These are phyloP conservation scores for Pythium dissimile DNA, from an alignment of 352 stramenopile genomes.

Conservation along the genomic window DNA sequence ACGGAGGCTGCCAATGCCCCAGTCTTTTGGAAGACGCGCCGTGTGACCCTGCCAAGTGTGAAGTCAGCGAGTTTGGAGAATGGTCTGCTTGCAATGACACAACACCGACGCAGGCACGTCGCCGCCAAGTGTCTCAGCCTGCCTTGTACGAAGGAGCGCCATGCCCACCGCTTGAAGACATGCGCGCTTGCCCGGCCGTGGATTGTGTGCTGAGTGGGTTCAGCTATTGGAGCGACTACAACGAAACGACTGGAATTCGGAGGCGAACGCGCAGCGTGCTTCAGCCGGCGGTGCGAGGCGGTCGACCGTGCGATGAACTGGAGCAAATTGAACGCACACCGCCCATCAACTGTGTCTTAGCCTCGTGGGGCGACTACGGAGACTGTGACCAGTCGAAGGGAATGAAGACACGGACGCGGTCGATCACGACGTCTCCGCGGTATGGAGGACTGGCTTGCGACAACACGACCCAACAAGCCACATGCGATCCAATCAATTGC, in stretches of 20 bases:
- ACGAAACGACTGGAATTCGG: constrained; percentile 14
- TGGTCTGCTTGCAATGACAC: constrained; percentile 46
- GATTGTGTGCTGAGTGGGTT: constrained; percentile 24
- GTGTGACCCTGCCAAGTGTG: constrained; percentile 50
- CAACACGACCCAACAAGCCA: constrained; percentile 25
- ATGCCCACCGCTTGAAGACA: constrained; percentile 41
- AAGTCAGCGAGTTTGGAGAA: constrained; percentile 37
- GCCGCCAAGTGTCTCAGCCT: constrained; percentile 27
- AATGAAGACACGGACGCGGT: constrained; percentile 38
- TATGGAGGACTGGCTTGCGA: constrained; percentile 52
- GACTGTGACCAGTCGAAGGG: constrained; percentile 29
- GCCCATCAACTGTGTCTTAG: constrained; percentile 48
- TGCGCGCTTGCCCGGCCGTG: constrained; percentile 32
- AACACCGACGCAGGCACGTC: constrained; percentile 30
- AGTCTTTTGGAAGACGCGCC: constrained; percentile 27
- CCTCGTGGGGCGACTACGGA: constrained; percentile 42
- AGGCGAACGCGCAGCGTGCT: constrained; percentile 13
- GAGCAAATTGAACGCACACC: constrained; percentile 31
- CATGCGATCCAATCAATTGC: constrained; percentile 48
- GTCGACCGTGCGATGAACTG: constrained; percentile 29
- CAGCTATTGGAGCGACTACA: constrained; percentile 19
- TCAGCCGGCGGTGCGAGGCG: constrained; percentile 31
- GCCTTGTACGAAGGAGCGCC: constrained; percentile 36
- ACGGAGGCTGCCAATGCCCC: constrained; percentile 47
- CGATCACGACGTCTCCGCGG: constrained; percentile 34